Conservation (phyloP, 2,329 filamentous ascomycete species). For the Coniella vitis region DNA sequence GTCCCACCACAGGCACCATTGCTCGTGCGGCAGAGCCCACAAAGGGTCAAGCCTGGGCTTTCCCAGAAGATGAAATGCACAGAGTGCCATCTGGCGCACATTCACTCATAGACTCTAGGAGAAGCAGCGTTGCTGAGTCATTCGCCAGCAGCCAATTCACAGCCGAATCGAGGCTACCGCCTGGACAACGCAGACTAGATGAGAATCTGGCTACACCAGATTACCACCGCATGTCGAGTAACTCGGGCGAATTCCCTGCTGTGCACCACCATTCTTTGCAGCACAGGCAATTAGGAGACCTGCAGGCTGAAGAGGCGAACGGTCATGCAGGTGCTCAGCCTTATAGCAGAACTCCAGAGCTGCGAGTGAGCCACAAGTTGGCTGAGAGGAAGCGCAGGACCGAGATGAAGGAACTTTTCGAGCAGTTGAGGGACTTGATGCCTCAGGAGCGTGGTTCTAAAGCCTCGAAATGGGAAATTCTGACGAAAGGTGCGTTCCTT, state of each 20-base stretch:
- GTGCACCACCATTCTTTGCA: constrained; percentile 71
- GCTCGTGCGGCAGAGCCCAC: constrained; percentile 70
- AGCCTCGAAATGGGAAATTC: constrained; percentile 83
- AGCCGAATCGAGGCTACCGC: constrained; percentile 63
- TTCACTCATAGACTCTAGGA: constrained; percentile 56
- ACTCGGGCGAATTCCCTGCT: constrained; percentile 49
- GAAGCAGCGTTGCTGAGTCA: constrained; percentile 71
- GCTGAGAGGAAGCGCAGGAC: constrained; percentile 77
- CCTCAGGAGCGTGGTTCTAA: constrained; percentile 77
- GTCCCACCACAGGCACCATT: constrained; percentile 57
- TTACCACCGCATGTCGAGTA: constrained; percentile 41
- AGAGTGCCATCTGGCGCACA: constrained; percentile 39
- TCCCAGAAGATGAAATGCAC: constrained; percentile 65
- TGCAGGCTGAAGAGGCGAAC: constrained; percentile 54
- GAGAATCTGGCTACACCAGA: constrained; percentile 44
- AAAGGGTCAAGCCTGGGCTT: constrained; percentile 79
- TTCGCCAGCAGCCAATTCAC: constrained; percentile 76
- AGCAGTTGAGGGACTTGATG: constrained; percentile 70
- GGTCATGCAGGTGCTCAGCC: constrained; percentile 55
- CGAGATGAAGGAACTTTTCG: constrained; percentile 84
- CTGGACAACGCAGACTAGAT: constrained; percentile 65
- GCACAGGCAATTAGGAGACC: constrained; percentile 62
- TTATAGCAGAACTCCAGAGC: constrained; percentile 75
- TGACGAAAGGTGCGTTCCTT: constrained; percentile 64
- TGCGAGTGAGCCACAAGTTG: constrained; percentile 78